phyloP scores from a whole-genome alignment of 164 flowering plant species.

The Buxus sempervirens region DNA sequence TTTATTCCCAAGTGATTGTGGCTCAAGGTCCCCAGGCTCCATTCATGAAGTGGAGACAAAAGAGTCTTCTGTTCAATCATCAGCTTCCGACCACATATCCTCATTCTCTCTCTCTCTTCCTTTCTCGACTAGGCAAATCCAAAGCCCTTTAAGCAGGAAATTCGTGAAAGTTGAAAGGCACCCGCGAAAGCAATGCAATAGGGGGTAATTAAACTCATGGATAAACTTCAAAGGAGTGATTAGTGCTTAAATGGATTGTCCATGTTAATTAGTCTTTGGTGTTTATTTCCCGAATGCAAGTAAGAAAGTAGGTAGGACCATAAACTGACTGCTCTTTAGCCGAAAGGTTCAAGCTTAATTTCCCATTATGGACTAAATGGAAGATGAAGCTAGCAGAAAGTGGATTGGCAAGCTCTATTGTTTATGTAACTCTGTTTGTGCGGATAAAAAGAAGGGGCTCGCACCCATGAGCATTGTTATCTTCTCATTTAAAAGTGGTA shows the following conservation, averaged over 20 bases:
- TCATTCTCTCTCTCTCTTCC: not conserved
- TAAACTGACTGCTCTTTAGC: not conserved
- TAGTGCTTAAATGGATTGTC: too few relatives aligned
- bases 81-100: slow-evolving; percentile 2
- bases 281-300: not conserved
- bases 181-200: not conserved
- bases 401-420: too few relatives aligned
- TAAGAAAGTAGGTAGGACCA: not conserved
- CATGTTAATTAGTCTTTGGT: too few relatives aligned
- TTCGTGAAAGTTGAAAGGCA: not conserved
- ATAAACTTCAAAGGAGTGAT: not conserved
- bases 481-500: not conserved
- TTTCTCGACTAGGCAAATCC: not conserved
- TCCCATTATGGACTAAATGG: too few relatives aligned
- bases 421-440: too few relatives aligned
- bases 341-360: not conserved
- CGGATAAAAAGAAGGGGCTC: not conserved
- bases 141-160: not conserved
- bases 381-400: too few relatives aligned
- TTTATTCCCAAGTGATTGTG: slow-evolving; percentile 32
- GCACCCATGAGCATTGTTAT: not conserved
- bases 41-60: slow-evolving; percentile 43
- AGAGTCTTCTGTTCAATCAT: slow-evolving; percentile 51
- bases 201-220: not conserved
- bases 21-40: slow-evolving; percentile 15